phyloP scores from a whole-genome alignment of 2,329 filamentous ascomycete species.

The Cercospora beticola region DNA sequence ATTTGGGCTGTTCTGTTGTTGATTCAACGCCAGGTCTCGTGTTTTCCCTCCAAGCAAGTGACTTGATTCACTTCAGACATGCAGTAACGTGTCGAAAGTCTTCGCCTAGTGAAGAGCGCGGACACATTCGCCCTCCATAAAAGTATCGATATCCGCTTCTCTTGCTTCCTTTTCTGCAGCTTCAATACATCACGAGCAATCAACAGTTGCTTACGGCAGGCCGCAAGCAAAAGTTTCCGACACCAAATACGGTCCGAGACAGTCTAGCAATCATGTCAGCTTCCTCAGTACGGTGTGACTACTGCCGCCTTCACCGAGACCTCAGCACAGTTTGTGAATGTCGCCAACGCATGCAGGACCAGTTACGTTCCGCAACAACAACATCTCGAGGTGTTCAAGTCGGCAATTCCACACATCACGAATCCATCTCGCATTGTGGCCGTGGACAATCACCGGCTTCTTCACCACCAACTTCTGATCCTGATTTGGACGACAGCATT shows the following conservation, averaged over 20 bases:
- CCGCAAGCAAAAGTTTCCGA: neutral
- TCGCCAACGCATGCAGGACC: neutral
- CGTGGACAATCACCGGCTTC: neutral
- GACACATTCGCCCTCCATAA: constrained; percentile 2
- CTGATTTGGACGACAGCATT: neutral
- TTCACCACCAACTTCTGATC: neutral
- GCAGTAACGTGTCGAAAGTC: constrained; percentile 4
- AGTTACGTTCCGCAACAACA: neutral
- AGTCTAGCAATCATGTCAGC: constrained; percentile 6
- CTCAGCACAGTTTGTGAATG: neutral
- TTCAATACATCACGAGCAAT: neutral
- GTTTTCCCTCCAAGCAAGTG: constrained; percentile 7
- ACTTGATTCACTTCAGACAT: constrained; percentile 12
- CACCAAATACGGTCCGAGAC: neutral
- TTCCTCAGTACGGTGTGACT: constrained; percentile 2
- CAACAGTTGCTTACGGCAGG: neutral
- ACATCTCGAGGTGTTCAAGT: neutral
- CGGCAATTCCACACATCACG: neutral
- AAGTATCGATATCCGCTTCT: neutral
- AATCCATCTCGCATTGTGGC: neutral
- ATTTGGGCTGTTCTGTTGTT: neutral
- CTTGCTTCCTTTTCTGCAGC: neutral
- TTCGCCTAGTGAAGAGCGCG: constrained; percentile 1
- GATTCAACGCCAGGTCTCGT: constrained; percentile 5
- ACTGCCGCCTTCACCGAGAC: constrained; percentile 7